These are phyloP conservation scores for Pleomassaria siparia DNA, from an alignment of 2,329 filamentous ascomycete genomes.

Conservation along the genomic window DNA sequence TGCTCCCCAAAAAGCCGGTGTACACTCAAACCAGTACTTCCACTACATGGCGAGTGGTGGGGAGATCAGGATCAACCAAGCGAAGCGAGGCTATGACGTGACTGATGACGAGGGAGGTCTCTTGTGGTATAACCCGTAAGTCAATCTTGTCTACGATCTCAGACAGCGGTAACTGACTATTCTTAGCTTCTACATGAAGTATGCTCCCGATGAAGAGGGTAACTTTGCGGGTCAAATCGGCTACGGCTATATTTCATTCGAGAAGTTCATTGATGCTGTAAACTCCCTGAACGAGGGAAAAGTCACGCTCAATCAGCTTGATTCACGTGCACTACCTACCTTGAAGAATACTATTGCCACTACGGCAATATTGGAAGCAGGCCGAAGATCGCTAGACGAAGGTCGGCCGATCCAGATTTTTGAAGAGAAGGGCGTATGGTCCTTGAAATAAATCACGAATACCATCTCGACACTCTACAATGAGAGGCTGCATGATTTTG, in stretches of 20 bases:
- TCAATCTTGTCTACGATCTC: constrained; percentile 9
- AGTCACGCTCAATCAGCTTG: constrained; percentile 72
- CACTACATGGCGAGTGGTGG: constrained; percentile 85
- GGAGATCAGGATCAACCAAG: constrained; percentile 88
- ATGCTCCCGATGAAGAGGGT: constrained; percentile 90
- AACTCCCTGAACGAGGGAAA: constrained; percentile 73
- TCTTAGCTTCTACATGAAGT: constrained; percentile 81
- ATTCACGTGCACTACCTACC: constrained; percentile 79
- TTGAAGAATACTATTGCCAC: constrained; percentile 87
- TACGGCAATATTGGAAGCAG: constrained; percentile 87
- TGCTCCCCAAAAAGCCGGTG: constrained; percentile 85
- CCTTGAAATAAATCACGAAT: constrained; percentile 53
- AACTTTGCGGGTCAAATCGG: constrained; percentile 91
- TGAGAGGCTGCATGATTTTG: too few relatives aligned
- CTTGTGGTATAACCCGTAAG: constrained; percentile 82
- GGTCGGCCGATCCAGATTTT: constrained; percentile 74
- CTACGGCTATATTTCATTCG: constrained; percentile 91
- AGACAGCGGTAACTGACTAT: constrained; percentile 8
- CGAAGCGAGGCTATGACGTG: constrained; percentile 91
- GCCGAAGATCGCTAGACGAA: constrained; percentile 82
- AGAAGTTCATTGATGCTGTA: constrained; percentile 93
- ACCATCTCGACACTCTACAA: too few relatives aligned
- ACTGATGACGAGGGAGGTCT: constrained; percentile 75
- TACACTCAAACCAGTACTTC: constrained; percentile 98
- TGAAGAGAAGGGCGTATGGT: constrained; percentile 67